Evolutionary conservation across 2,329 filamentous ascomycete genomes (phyloP).

Genomic region (Thielaviopsis cerberus): DNA sequence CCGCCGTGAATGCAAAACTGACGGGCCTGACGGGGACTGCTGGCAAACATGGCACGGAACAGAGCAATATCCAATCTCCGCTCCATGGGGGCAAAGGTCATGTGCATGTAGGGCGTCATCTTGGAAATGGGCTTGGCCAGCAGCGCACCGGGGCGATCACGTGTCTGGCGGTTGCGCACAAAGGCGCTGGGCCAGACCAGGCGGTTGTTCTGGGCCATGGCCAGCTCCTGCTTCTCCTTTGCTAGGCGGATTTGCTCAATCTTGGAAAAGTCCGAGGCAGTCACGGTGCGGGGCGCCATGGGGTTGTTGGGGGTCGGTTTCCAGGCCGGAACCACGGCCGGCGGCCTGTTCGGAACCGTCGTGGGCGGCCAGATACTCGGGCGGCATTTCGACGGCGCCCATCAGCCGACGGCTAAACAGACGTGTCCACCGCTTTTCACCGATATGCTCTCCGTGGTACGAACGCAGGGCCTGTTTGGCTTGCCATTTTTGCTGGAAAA

Average conservation of each 20-base stretch:
- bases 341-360: constrained; percentile 72
- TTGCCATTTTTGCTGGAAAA: constrained; percentile 96
- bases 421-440: constrained; percentile 81
- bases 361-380: constrained; percentile 54
- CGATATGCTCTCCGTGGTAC: constrained; percentile 90
- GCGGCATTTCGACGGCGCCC: constrained; percentile 71
- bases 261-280: constrained; percentile 14
- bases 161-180: constrained; percentile 3
- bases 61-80: constrained; percentile 84
- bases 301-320: constrained; percentile 16
- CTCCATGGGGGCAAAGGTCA: constrained; percentile 85
- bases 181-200: constrained; percentile 6
- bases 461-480: constrained; percentile 68
- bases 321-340: constrained; percentile 61
- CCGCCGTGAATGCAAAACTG: constrained; percentile 87
- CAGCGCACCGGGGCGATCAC: constrained; percentile 16
- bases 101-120: constrained; percentile 80
- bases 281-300: constrained; percentile 13
- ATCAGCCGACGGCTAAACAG: constrained; percentile 73
- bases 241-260: constrained; percentile 11
- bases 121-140: constrained; percentile 19
- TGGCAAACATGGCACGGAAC: constrained; percentile 84
- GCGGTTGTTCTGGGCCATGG: not conserved
- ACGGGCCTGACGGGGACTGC: constrained; percentile 76
- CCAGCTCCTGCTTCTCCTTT: constrained; percentile 9